Evolutionary conservation across 441 rosid genomes (phyloP), one percentile per base, ranked within the genome.

Genomic region (Jatropha multifida): DNA sequence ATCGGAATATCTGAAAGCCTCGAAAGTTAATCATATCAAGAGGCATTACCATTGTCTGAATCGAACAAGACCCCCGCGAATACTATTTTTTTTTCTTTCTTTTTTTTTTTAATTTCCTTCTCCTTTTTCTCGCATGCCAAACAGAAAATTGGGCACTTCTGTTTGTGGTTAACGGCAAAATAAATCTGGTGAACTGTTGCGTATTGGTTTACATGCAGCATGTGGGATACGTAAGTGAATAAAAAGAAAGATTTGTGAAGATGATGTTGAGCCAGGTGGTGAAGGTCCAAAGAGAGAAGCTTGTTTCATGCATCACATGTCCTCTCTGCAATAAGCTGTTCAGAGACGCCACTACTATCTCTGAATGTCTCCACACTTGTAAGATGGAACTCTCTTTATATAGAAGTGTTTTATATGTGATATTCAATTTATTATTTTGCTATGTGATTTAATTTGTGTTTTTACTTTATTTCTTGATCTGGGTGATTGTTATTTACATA

Each of bases 361-460:
- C 91, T 49, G 82, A 84, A 77, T 90, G 95, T 78, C 95, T 90
- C 76, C 95, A 90, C 80, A 86, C 93, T 67, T 90, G 95, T 90
- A 26, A 84, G 85, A 68, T 74, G 68, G 56, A 20, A 4, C 64
- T 65, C 61, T 76, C 61, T 23, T 12, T 38, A 32, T 32, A 32
- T 32, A 32, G 2, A 32, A 32, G 2, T 32, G 32, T 32, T 32
- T 32, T 32, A 32, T 32, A 27, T 10, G n/a, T 51, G n/a, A 61
- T 26, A n/a, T 14, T 27, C 9, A 54, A 7, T 61, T 6, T 46
- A 1, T 64, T 20, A 20, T 9, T n/a, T 8, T 76, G 37, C n/a
- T 13, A 8, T 69, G 59, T 23, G 11, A n/a, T 62, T 62, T 10
- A 32, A 32, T 32, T 6, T 67, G 23, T 20, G 40, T 26, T 26